phyloP scores from a whole-genome alignment of 2,329 filamentous ascomycete species.

The Chrysoporthe deuterocubensis region DNA sequence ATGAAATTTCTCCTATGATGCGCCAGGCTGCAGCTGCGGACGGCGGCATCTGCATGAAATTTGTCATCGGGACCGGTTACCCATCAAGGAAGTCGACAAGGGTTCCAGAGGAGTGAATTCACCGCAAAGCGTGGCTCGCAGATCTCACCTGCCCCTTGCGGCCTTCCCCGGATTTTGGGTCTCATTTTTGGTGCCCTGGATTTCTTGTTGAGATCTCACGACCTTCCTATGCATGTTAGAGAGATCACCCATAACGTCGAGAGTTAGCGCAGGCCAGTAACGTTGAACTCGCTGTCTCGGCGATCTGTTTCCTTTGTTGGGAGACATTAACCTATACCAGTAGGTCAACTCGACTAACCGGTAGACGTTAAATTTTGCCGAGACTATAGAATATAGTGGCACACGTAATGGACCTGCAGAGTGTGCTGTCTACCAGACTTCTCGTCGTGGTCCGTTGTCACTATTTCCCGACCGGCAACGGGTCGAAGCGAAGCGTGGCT shows the following conservation, averaged over 20 bases:
- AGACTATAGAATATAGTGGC: neutral
- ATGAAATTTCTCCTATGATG: too few species aligned
- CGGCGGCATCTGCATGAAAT: neutral
- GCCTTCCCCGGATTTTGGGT: constrained; percentile 1
- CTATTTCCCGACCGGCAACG: neutral
- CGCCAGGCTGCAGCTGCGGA: neutral
- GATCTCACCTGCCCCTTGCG: constrained; percentile 4
- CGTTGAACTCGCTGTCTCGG: neutral
- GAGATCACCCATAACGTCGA: neutral
- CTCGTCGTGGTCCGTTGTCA: neutral
- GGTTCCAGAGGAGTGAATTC: neutral
- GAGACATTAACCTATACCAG: neutral
- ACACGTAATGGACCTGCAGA: neutral
- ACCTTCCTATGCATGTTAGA: neutral
- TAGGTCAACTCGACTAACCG: neutral
- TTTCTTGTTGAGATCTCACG: neutral
- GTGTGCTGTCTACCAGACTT: neutral
- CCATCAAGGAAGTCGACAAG: constrained; percentile 7
- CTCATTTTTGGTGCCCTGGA: neutral
- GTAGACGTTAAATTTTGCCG: neutral
- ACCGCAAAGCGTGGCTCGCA: neutral
- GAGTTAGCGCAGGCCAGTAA: neutral
- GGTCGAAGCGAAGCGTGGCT: neutral
- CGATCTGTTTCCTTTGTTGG: neutral
- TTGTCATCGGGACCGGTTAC: constrained; percentile 7